Evolutionary conservation across 192 early-diverging fungal genomes (phyloP), one percentile per base, ranked within the genome.

Genomic region (Helicostylum pulchrum): DNA sequence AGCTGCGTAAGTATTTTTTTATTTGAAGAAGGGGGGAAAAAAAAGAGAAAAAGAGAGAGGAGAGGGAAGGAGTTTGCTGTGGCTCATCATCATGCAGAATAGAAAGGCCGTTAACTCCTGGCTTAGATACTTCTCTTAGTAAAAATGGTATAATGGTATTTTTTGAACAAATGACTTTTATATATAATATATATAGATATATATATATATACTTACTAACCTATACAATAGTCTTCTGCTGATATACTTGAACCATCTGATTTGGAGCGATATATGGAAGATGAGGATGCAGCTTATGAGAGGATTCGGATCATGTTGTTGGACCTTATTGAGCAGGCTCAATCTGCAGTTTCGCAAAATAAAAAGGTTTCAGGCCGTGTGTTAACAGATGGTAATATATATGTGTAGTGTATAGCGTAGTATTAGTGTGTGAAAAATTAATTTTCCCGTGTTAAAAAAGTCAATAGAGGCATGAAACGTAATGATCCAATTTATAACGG

Each of bases 221-320:
- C 36, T 39, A 39, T 15, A 48, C 46, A 48, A 48, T 48, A 17
- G 12, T 19, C 46, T 48, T 14, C 17, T 48, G 46, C 36, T 10
- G 36, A 39, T 39, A 39, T 39, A 39, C 36, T 21, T 60, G 60
- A 47, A 44, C 42, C 52, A 47, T 42, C 56, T 60, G 48, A 59
- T 67, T 26, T 36, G 12, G 21, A 3, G 44, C 11, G n/a, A 49
- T 44, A 46, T 10, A 34, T 56, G 17, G 65, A 67, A 15, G 65
- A 67, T n/a, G 56, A 67, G 45, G 65, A 60, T 50, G 55, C 44
- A 20, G 65, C 56, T 17, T 67, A 59, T 50, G 55, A 67, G 30
- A 47, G 56, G 50, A 21, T 67, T 17, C 44, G 56, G 26, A 15
- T 17, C 30, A 67, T 67, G 65, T 32, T 67, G 7, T 43, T 49